These are phyloP conservation scores for Aspergillus sclerotialis DNA, from an alignment of 2,329 filamentous ascomycete species.

Conservation along the genomic window DNA sequence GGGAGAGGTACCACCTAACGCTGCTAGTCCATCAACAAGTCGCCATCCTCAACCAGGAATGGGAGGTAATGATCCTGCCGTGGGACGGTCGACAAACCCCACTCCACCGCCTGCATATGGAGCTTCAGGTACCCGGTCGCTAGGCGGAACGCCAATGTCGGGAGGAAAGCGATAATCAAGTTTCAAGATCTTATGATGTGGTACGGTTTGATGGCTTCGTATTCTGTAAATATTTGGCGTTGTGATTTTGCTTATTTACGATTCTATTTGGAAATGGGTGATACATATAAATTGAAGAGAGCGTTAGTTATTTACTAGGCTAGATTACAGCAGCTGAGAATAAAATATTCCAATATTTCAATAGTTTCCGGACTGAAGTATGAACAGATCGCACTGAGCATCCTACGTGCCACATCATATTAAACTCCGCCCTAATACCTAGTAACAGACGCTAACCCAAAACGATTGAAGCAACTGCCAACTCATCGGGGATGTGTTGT, in stretches of 20 bases:
- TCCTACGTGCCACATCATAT: too few species aligned
- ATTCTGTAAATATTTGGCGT: background rate
- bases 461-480: too few species aligned
- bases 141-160: slow-evolving; percentile 25
- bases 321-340: background rate
- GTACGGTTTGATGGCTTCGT: too few species aligned
- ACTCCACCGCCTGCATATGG: slow-evolving; percentile 37
- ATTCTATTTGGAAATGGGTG: background rate
- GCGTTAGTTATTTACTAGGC: too few species aligned
- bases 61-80: slow-evolving; percentile 14
- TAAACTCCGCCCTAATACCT: too few species aligned
- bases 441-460: too few species aligned
- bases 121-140: slow-evolving; percentile 25
- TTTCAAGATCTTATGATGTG: background rate
- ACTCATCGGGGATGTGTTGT: background rate
- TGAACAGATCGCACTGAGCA: too few species aligned
- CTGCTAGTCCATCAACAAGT: background rate
- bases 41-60: slow-evolving; percentile 1
- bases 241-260: background rate
- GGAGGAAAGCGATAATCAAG: slow-evolving; percentile 23
- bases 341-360: background rate
- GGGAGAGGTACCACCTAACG: slow-evolving; percentile 24
- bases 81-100: slow-evolving; percentile 24
- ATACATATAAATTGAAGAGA: background rate
- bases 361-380: background rate